Base-by-base conservation (phyloP, 768 basidiomycete genomes). In the Rhizopogon salebrosus region DNA sequence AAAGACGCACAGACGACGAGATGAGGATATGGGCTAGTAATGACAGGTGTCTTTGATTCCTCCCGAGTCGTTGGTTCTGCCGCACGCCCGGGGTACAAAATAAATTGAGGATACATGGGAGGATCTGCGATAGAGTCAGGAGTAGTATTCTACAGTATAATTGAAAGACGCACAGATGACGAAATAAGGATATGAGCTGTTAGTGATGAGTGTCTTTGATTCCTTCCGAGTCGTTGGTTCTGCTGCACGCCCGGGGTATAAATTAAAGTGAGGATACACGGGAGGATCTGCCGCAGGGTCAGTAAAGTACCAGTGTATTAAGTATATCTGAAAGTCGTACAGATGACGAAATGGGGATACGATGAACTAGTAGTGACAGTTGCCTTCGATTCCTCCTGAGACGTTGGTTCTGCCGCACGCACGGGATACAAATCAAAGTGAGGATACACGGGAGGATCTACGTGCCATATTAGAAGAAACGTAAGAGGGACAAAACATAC, bases 101-200 rank as follows among this genome's bases (percentile, higher is more conserved):
- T 60, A 40, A 68, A 65, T 11, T 55, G 26, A 6, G 68, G 64
- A 55, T 74, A 73, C 27, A 71, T 66, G 14, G 23, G 11, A 3
- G 37, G 41, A 55, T 39, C n/a, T n/a, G n/a, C n/a, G n/a, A n/a
- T n/a, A n/a, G n/a, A n/a, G n/a, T n/a, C n/a, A n/a, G n/a, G n/a
- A n/a, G n/a, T n/a, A n/a, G n/a, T n/a, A n/a, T n/a, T n/a, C n/a
- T n/a, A n/a, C n/a, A n/a, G n/a, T n/a, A n/a, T n/a, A n/a, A n/a
- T n/a, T n/a, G n/a, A n/a, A n/a, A n/a, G n/a, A n/a, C n/a, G n/a
- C n/a, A n/a, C n/a, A n/a, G n/a, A n/a, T n/a, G n/a, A n/a, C n/a
- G n/a, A n/a, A n/a, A n/a, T n/a, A n/a, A n/a, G n/a, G n/a, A n/a
- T n/a, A n/a, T n/a, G n/a, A n/a, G n/a, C n/a, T n/a, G n/a, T n/a